phyloP scores from a whole-genome alignment of 164 flowering plant genomes.

The Vitis rotundifolia region DNA sequence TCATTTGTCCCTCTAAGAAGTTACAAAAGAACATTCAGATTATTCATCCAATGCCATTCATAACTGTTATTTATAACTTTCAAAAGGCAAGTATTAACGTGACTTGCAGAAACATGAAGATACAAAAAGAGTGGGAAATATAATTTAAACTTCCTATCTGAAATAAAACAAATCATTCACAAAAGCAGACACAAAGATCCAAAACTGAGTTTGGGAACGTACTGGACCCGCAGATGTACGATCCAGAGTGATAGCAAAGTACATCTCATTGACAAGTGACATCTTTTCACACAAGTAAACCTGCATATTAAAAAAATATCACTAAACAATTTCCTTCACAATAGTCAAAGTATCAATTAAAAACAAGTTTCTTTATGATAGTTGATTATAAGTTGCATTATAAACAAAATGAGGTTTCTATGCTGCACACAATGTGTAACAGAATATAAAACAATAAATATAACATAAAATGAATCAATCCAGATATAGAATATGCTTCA shows the following conservation, averaged over 20 bases:
- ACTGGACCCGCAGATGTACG: slow-evolving; percentile 95
- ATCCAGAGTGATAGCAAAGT: slow-evolving; percentile 93
- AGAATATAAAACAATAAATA: not conserved
- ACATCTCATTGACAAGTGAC: slow-evolving; percentile 94
- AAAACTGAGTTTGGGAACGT: slow-evolving; percentile 30
- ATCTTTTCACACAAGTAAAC: slow-evolving; percentile 84
- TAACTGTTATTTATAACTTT: not conserved
- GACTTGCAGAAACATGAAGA: not conserved
- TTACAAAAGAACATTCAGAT: no score
- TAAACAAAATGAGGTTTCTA: not conserved
- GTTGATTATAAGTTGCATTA: no score
- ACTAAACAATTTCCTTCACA: no score
- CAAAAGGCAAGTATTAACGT: not conserved
- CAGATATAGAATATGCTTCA: no score
- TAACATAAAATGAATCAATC: no score
- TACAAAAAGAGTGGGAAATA: not conserved
- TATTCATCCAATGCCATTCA: not conserved
- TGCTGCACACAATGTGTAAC: no score
- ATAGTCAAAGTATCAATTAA: no score
- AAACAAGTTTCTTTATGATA: not conserved
- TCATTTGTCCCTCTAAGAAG: no score
- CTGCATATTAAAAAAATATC: slow-evolving; percentile 29
- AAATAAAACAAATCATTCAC: not conserved
- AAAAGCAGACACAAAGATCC: not conserved
- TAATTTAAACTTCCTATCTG: not conserved